Evolutionary conservation across 108 stramenopile genomes (phyloP).

Genomic region (Pseudonitzschia pungens): DNA sequence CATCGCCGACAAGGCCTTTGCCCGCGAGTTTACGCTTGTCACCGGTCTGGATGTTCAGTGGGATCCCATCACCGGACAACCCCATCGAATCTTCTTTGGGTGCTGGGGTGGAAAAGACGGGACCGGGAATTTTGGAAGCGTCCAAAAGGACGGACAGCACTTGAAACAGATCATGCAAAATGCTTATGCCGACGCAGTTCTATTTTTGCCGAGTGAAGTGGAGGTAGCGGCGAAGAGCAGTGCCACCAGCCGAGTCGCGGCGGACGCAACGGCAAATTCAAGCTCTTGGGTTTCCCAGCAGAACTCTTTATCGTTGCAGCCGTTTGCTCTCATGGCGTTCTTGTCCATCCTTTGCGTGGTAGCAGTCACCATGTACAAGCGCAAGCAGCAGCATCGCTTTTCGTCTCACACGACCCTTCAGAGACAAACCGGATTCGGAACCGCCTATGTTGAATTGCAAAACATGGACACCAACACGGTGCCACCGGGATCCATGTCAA

Average conservation of each 20-base stretch:
- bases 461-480: background rate
- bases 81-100: slow-evolving; percentile 23
- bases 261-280: background rate
- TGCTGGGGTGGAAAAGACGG: slow-evolving; percentile 22
- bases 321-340: background rate
- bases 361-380: background rate
- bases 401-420: background rate
- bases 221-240: background rate
- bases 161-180: background rate
- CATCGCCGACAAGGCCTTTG: background rate
- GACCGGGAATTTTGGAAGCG: slow-evolving; percentile 24
- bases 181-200: slow-evolving; percentile 14
- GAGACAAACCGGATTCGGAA: slow-evolving; percentile 2
- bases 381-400: background rate
- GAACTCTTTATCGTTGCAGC: background rate
- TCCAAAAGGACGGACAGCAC: slow-evolving; percentile 2
- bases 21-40: slow-evolving; percentile 7
- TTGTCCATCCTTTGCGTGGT: background rate
- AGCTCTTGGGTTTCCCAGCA: background rate
- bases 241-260: background rate
- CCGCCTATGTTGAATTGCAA: background rate
- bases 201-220: slow-evolving; percentile 1
- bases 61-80: slow-evolving; percentile 11
- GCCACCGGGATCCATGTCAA: background rate
- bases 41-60: slow-evolving; percentile 29